Percentiles rank a stretch among this genome's conserved stretches.
phyloP scores from a whole-genome alignment of 371 early-diverging fungal genomes.

The Syncephalastrum sp. region DNA sequence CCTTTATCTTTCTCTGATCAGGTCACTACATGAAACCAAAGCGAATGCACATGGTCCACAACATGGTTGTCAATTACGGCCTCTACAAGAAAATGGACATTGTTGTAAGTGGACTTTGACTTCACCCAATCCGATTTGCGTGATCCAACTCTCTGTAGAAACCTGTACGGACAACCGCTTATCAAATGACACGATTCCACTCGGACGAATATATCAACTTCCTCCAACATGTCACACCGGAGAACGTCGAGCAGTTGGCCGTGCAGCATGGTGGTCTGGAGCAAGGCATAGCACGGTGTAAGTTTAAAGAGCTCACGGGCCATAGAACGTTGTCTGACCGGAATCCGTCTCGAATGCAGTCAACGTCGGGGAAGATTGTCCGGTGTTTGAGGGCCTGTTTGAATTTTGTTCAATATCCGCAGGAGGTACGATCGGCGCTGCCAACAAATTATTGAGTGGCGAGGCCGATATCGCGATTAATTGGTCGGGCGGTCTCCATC shows the following conservation, averaged over 20 bases:
- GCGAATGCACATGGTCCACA: constrained; percentile 97
- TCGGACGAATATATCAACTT: constrained; percentile 99
- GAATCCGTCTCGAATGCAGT: constrained; percentile 40
- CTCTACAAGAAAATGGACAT: constrained; percentile 95
- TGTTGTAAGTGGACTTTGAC: constrained; percentile 49
- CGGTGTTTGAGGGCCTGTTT: constrained; percentile 95
- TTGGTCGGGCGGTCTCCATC: constrained; percentile 98
- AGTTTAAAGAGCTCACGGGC: constrained; percentile 4
- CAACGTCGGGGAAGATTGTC: constrained; percentile 97
- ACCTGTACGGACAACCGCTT: constrained; percentile 85
- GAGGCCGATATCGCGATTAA: constrained; percentile 94
- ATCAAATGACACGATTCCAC: constrained; percentile 98
- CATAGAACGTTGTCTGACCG: background rate
- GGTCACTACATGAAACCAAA: constrained; percentile 99
- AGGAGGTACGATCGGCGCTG: constrained; percentile 95
- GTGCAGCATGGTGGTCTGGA: constrained; percentile 70
- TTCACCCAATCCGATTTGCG: too few species aligned
- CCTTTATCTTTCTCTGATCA: constrained; percentile 9
- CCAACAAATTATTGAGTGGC: constrained; percentile 81
- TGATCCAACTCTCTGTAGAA: constrained; percentile 48
- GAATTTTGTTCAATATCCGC: constrained; percentile 95
- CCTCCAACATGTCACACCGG: constrained; percentile 91
- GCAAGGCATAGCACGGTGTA: constrained; percentile 73
- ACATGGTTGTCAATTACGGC: constrained; percentile 94
- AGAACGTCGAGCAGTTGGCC: constrained; percentile 81